Evolutionary conservation across 2,329 filamentous ascomycete species (phyloP).

Genomic region (Colletotrichum noveboracense): DNA sequence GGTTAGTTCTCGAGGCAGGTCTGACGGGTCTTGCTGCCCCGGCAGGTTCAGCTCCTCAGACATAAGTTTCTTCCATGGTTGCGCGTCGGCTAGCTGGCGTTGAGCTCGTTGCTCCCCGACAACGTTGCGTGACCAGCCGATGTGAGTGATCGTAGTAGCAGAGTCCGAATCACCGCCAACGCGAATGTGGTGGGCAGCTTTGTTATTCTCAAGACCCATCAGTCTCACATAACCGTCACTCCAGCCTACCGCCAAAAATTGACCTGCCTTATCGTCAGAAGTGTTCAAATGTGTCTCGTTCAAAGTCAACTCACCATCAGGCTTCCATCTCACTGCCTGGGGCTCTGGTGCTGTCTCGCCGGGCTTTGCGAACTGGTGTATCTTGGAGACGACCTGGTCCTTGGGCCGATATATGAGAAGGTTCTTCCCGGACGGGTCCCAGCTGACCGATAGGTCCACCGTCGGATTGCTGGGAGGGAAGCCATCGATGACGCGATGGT

Average conservation of each 20-base stretch:
- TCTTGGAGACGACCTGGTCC: slow-evolving; percentile 68
- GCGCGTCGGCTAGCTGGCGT: slow-evolving; percentile 17
- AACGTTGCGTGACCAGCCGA: slow-evolving; percentile 57
- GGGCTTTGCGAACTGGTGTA: slow-evolving; percentile 47
- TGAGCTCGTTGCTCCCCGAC: slow-evolving; percentile 27
- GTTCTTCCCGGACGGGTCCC: slow-evolving; percentile 69
- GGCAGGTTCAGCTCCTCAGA: slow-evolving; percentile 29
- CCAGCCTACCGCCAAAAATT: slow-evolving; percentile 83
- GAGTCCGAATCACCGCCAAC: slow-evolving; percentile 46
- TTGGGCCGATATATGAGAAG: slow-evolving; percentile 81
- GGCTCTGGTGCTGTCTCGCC: slow-evolving; percentile 46
- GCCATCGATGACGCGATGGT: slow-evolving; percentile 57
- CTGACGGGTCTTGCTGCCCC: slow-evolving; percentile 34
- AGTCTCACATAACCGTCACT: slow-evolving; percentile 80
- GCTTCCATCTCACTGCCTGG: slow-evolving; percentile 67
- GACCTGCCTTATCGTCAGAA: slow-evolving; percentile 52
- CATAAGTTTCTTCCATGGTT: slow-evolving; percentile 34
- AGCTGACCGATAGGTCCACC: slow-evolving; percentile 80
- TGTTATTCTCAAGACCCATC: slow-evolving; percentile 80
- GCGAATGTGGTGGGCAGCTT: slow-evolving; percentile 75
- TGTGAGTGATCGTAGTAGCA: slow-evolving; percentile 52
- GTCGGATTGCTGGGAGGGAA: slow-evolving; percentile 80
- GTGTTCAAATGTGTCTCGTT: not conserved
- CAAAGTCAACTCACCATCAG: slow-evolving; percentile 62
- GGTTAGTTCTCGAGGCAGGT: slow-evolving; percentile 76